These are phyloP conservation scores for Baeospora myosura DNA, from an alignment of 1,284 basidiomycete genomes.

Conservation along the genomic window DNA sequence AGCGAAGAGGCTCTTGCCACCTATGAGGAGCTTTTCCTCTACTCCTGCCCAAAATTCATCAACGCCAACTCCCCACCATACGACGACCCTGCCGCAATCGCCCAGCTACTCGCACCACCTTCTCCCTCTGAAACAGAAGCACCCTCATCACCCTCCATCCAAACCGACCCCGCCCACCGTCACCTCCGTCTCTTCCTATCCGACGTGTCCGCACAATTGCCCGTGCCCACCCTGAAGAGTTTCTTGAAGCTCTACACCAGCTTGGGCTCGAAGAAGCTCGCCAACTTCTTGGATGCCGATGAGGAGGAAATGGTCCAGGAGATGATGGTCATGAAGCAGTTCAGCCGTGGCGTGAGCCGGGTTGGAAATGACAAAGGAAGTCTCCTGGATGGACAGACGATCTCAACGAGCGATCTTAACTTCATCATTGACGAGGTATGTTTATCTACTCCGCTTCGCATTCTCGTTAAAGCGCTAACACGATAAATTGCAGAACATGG, in stretches of 20 bases:
- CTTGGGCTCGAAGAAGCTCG: slow-evolving; percentile 86
- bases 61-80: slow-evolving; percentile 90
- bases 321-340: slow-evolving; percentile 94
- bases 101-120: slow-evolving; percentile 33
- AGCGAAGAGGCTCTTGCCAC: slow-evolving; percentile 73
- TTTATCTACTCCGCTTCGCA: slow-evolving; percentile 11
- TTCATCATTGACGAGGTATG: slow-evolving; percentile 89
- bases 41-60: slow-evolving; percentile 96
- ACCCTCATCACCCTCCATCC: slow-evolving; percentile 15
- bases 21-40: slow-evolving; percentile 92
- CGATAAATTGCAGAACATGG: slow-evolving; percentile 65
- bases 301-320: slow-evolving; percentile 95
- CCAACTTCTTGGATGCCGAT: slow-evolving; percentile 82
- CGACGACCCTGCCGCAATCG: slow-evolving; percentile 69
- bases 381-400: slow-evolving; percentile 80
- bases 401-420: slow-evolving; percentile 89
- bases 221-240: slow-evolving; percentile 81
- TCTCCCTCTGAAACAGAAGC: slow-evolving; percentile 20
- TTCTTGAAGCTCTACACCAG: slow-evolving; percentile 95
- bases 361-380: slow-evolving; percentile 45
- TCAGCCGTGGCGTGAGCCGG: slow-evolving; percentile 67
- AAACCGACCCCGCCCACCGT: slow-evolving; percentile 72
- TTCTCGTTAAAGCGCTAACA: not conserved
- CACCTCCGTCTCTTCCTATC: slow-evolving; percentile 80
- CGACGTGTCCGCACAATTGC: slow-evolving; percentile 70